These are phyloP conservation scores for Combretum micranthum DNA, from an alignment of 345 rosid genomes.

Conservation along the genomic window DNA sequence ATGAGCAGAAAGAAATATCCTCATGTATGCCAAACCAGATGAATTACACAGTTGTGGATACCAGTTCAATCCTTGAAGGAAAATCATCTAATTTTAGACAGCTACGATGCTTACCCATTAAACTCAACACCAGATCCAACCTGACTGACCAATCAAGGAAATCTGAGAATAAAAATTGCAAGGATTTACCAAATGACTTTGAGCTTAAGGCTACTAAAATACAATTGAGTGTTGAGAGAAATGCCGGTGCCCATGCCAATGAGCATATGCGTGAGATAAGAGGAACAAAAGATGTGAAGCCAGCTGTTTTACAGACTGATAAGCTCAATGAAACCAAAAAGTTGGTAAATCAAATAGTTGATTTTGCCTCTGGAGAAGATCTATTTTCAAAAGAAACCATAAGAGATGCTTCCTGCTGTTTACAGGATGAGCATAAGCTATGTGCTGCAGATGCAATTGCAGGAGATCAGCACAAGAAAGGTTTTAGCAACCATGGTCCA, in stretches of 20 bases:
- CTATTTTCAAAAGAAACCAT: conserved; percentile 10
- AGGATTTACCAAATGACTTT: conserved; percentile 13
- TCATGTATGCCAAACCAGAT: conserved; percentile 4
- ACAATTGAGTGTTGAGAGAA: conserved; percentile 23
- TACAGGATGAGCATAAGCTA: conserved; percentile 10
- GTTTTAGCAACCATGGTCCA: conserved; percentile 13
- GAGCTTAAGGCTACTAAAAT: conserved; percentile 17
- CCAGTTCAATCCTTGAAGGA: conserved; percentile 25
- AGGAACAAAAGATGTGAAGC: conserved; percentile 20
- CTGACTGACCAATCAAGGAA: too few species aligned
- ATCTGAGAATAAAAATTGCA: conserved; percentile 14
- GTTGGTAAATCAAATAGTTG: conserved; percentile 32
- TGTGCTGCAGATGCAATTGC: conserved; percentile 7
- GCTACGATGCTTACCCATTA: conserved; percentile 28
- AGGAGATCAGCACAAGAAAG: conserved; percentile 4
- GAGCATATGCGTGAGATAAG: conserved; percentile 9
- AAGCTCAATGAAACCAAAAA: conserved; percentile 29
- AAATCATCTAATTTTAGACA: conserved; percentile 36
- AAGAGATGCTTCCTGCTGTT: conserved; percentile 11
- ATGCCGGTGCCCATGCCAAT: conserved; percentile 1
- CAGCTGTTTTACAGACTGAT: conserved; percentile 44
- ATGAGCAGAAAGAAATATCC: conserved; percentile 17
- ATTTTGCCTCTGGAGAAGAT: conserved; percentile 14
- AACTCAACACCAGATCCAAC: conserved; percentile 16
- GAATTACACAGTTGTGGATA: conserved; percentile 43